Evolutionary conservation across 1,284 basidiomycete genomes (phyloP), one percentile per base, ranked within the genome.

Genomic region (Tylopilus orsonianus): DNA sequence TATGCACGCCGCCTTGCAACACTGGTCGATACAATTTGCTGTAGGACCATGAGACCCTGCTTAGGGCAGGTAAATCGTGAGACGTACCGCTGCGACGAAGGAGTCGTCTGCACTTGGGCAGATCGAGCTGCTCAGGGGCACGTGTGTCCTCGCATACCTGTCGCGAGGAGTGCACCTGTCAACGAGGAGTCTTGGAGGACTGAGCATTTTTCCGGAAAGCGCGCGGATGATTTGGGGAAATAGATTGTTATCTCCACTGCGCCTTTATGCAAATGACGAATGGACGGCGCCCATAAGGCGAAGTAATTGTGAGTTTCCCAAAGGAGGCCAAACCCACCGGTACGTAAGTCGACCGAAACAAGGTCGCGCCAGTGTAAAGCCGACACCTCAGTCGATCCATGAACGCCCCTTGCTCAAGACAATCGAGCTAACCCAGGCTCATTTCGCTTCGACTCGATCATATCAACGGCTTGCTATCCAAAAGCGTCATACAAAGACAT

Each of bases 121-220:
- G 33, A 67, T 54, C 10, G 64, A 60, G 5, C 33, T 58, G 49
- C 55, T 58, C 42, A 65, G 48, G 44, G 64, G 52, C 5, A 68
- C 27, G 14, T 65, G 62, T 1, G 67, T 65, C 46, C 60, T 46
- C 23, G 64, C 64, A 52, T 65, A 65, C 55, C 56, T 66, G 43
- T 65, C 64, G 9, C 64, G 67, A 13, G 64, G 64, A 1, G 67
- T 69, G 34, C 64, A 65, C 52, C 65, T 67, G 48, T 65, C 64
- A 33, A 65, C 61, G 29, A 65, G 52, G 33, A 66, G 64, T 46
- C 63, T 59, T 18, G 66, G 48, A 24, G 63, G 19, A 20, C 44
- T 61, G 44, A 56, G n/a, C 65, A 65, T 69, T 2, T 36, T 18
- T 42, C 46, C 42, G 38, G 44, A 30, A 26, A 39, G 41, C 19